A percentile compares a stretch with the other conserved stretches of the same genome.
phyloP scores from a whole-genome alignment of 192 early-diverging fungal genomes.

The Coemansia sp. region DNA sequence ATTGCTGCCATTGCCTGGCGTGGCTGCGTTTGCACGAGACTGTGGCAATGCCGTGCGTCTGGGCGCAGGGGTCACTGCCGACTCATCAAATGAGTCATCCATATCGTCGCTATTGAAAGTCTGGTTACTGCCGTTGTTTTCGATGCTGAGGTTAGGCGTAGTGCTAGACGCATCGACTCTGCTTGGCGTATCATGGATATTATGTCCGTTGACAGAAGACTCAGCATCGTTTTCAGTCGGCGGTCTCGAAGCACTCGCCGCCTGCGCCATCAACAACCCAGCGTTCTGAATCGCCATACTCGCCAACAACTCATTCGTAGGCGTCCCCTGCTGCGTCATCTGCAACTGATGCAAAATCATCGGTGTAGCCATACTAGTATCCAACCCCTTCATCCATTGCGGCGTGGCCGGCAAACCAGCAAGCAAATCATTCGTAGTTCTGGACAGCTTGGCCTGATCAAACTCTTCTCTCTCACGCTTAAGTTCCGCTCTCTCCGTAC shows the following conservation, averaged over 20 bases:
- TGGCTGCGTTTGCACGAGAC: background rate
- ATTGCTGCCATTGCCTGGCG: background rate
- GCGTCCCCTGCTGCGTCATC: conserved; percentile 21
- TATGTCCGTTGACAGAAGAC: background rate
- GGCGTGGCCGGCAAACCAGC: conserved; percentile 43
- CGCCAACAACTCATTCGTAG: conserved; percentile 38
- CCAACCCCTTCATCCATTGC: conserved; percentile 46
- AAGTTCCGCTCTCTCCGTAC: conserved; percentile 61
- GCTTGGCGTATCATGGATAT: background rate
- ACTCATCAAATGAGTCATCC: conserved; percentile 3
- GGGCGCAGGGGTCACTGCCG: background rate
- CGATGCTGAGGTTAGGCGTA: background rate
- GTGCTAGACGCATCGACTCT: background rate
- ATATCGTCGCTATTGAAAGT: background rate
- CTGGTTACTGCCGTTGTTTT: background rate
- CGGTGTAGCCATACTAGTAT: conserved; percentile 37
- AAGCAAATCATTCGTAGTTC: conserved; percentile 24
- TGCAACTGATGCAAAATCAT: conserved; percentile 35
- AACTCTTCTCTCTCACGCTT: conserved; percentile 39
- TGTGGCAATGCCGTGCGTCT: background rate
- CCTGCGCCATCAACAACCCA: background rate
- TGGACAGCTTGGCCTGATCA: conserved; percentile 10
- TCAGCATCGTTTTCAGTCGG: background rate
- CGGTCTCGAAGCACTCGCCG: background rate
- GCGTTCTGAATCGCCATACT: conserved; percentile 27